Evolutionary conservation across 2,329 filamentous ascomycete species (phyloP).

Genomic region (Colletotrichum sidae): DNA sequence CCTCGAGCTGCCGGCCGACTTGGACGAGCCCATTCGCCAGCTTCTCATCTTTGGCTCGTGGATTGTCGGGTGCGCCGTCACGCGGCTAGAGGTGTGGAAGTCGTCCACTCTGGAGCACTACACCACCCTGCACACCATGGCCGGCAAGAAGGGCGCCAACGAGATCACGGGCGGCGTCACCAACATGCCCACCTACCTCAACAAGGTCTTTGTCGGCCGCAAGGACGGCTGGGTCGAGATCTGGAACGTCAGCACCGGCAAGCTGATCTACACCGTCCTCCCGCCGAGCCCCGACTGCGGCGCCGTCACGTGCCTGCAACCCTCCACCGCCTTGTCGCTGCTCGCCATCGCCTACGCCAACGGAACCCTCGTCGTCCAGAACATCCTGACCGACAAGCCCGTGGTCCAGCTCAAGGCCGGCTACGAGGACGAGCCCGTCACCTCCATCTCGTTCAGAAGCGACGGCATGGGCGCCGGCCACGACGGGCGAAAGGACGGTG

Average conservation of each 20-base stretch:
- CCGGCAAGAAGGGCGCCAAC: conserved; percentile 68
- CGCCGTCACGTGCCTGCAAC: conserved; percentile 86
- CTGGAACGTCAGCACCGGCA: conserved; percentile 95
- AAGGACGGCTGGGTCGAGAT: conserved; percentile 93
- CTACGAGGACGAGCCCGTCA: conserved; percentile 74
- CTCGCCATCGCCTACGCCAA: conserved; percentile 89
- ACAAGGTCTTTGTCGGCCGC: conserved; percentile 93
- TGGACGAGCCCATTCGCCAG: conserved; percentile 78
- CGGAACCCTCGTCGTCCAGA: conserved; percentile 82
- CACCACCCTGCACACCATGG: conserved; percentile 78
- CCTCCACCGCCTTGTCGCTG: conserved; percentile 85
- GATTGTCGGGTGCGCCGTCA: conserved; percentile 84
- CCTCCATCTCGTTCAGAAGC: conserved; percentile 88
- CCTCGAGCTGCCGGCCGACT: conserved; percentile 74
- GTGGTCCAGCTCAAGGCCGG: conserved; percentile 77
- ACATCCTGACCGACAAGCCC: conserved; percentile 82
- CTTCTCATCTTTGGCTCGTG: conserved; percentile 89
- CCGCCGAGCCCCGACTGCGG: conserved; percentile 80
- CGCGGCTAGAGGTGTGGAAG: conserved; percentile 90
- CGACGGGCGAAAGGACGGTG: conserved; percentile 85
- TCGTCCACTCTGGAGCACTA: conserved; percentile 87
- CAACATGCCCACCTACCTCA: conserved; percentile 93
- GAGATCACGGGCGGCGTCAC: conserved; percentile 82
- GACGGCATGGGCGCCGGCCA: conserved; percentile 90
- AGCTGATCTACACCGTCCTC: conserved; percentile 89